Evolutionary conservation across 441 rosid genomes (phyloP).

Genomic region (Macaranga tanarius): DNA sequence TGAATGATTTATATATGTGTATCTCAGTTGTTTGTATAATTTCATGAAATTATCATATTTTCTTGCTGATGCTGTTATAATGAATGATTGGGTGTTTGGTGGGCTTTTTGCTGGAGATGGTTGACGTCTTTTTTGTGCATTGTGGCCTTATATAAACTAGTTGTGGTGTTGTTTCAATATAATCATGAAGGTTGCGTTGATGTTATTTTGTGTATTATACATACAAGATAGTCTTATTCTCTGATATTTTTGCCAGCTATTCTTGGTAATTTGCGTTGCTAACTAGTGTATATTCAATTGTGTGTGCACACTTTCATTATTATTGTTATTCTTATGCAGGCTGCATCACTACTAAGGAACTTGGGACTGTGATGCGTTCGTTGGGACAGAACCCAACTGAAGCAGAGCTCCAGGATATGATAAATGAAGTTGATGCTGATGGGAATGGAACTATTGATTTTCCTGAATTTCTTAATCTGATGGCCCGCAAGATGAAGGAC

Average conservation of each 20-base stretch:
- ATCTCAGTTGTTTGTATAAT: no score
- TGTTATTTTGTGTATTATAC: no score
- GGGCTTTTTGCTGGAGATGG: no score
- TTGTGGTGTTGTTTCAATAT: neutral
- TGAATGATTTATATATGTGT: neutral
- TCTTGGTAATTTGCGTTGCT: neutral
- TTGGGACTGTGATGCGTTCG: constrained; percentile 67
- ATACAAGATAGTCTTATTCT: no score
- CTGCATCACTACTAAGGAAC: constrained; percentile 70
- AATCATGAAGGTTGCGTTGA: neutral
- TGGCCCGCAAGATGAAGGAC: constrained; percentile 68
- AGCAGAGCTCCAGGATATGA: constrained; percentile 72
- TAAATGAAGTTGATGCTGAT: constrained; percentile 67
- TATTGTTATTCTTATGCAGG: constrained; percentile 31
- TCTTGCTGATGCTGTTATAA: no score
- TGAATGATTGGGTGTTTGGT: no score
- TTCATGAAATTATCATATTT: no score
- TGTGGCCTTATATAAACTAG: neutral
- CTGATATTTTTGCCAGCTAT: neutral
- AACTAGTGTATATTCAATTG: neutral
- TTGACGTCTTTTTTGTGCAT: no score
- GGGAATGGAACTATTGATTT: constrained; percentile 68
- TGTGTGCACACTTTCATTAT: no score
- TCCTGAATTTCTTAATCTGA: constrained; percentile 59
- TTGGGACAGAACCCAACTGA: constrained; percentile 72